Base-by-base conservation (phyloP, 306 rosid genomes). In the Coriaria nepalensis region DNA sequence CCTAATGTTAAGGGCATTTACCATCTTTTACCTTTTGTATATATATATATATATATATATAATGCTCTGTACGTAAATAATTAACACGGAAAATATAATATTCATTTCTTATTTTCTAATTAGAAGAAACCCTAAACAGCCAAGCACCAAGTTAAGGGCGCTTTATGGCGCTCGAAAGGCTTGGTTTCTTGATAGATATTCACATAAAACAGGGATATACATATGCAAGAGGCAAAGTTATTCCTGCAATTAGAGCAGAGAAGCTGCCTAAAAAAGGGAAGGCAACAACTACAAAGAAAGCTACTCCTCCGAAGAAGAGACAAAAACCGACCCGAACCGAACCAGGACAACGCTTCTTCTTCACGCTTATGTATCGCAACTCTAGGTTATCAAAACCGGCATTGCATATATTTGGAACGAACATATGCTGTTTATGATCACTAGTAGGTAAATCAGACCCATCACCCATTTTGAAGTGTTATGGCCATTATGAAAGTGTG, bases 121-220 rank as follows among this genome's bases (percentile, higher is more conserved):
- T n/a, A 85, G 60, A 52, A 54, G 9, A 52, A 85, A 8, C n/a
- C 93, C 93, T 0, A 71, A n/a, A 56, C 60, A 71, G 4, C 93
- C 95, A 5, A 81, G 68, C 0, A 44, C 62, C 32, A 65, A 13
- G 45, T 78, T 78, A 12, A 69, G 53, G 53, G 5, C 63, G 64
- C 84, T 87, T 73, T 4, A 49, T 39, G 0, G 3, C 13, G 35
- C 73, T 68, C 29, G 3, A 20, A 20, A 20, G 29, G 29, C 29
- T 1, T 9, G 82, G 80, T 10, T 76, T 81, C 73, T 73, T 78
- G 13, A 85, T 58, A 1, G 80, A 52, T 8, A 71, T n/a, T 80
- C 87, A 85, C 85, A 85, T 85, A 72, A 78, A 76, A 55, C 95
- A 81, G 0, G 95, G 95, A 62, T 85, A 85, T 6, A 74, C 78